Conservation (phyloP, 1,139 yeast species). For the Kodamaea arcana region DNA sequence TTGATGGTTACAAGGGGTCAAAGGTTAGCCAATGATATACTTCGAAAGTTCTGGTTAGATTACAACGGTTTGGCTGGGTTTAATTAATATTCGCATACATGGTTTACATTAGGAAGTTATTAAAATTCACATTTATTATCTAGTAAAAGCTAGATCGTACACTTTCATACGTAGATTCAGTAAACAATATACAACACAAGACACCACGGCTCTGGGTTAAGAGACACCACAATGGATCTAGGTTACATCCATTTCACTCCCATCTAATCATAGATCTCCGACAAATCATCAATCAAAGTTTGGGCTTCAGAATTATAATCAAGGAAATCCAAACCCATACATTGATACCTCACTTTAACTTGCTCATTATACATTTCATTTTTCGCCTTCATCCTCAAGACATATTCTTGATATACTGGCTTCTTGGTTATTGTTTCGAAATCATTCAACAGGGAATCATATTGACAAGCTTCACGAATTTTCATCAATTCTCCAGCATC, state of each 20-base stretch:
- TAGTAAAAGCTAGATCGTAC: too few species aligned
- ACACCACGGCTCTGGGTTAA: too few species aligned
- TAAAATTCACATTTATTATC: not conserved
- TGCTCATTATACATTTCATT: constrained; percentile 82
- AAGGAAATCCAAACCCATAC: constrained; percentile 49
- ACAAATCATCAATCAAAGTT: constrained; percentile 50
- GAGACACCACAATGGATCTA: too few species aligned
- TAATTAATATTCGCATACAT: too few species aligned
- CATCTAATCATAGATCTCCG: not conserved
- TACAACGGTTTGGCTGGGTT: constrained; percentile 49
- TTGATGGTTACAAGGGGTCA: constrained; percentile 63
- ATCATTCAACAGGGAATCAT: constrained; percentile 30
- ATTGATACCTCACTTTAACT: constrained; percentile 72
- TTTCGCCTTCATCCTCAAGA: constrained; percentile 75
- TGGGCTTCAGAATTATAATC: constrained; percentile 64
- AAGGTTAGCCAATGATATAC: constrained; percentile 51
- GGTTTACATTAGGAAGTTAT: not conserved
- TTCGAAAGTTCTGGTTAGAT: constrained; percentile 64
- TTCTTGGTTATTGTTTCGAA: constrained; percentile 46
- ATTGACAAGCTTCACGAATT: constrained; percentile 34
- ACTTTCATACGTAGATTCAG: too few species aligned
- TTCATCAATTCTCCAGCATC: constrained; percentile 65
- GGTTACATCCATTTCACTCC: not conserved
- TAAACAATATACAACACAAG: too few species aligned
- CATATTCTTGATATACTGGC: constrained; percentile 63